These are phyloP conservation scores for Eucalyptus coolabah DNA, from an alignment of 345 rosid species.

Conservation along the genomic window DNA sequence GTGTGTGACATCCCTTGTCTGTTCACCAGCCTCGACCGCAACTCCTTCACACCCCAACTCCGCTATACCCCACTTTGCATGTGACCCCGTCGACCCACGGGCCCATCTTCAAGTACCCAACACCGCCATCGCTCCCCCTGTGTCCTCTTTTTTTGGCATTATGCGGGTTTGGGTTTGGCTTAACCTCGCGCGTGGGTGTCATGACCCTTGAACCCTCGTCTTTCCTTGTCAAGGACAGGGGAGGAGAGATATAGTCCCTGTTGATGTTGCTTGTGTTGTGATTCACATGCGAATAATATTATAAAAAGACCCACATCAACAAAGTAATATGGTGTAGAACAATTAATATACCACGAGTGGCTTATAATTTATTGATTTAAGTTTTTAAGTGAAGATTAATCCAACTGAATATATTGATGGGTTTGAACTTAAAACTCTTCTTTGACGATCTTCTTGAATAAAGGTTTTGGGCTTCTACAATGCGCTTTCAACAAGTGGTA, in stretches of 20 bases:
- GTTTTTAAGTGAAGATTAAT: no score
- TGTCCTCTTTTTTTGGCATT: not conserved
- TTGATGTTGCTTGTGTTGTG: not conserved
- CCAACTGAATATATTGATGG: no score
- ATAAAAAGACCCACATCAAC: not conserved
- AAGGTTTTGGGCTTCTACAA: not conserved
- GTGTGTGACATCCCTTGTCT: not conserved
- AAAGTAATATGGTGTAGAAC: rapidly evolving
- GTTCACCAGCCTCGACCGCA: not conserved
- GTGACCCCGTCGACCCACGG: not conserved
- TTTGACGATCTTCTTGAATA: not conserved
- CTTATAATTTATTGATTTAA: not conserved
- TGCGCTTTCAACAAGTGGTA: not conserved
- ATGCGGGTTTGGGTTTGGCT: not conserved
- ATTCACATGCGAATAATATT: not conserved
- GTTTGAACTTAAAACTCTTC: no score
- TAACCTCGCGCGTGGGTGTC: not conserved
- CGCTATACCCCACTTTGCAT: not conserved
- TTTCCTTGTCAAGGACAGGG: not conserved
- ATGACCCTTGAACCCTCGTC: not conserved
- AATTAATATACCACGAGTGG: rapidly evolving
- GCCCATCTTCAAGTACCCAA: not conserved
- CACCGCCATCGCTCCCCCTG: not conserved
- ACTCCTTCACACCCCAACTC: not conserved
- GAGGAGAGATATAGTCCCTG: not conserved